These are phyloP conservation scores for Trichocladium uniseriatum DNA, from an alignment of 495 filamentous ascomycete species.

Conservation along the genomic window DNA sequence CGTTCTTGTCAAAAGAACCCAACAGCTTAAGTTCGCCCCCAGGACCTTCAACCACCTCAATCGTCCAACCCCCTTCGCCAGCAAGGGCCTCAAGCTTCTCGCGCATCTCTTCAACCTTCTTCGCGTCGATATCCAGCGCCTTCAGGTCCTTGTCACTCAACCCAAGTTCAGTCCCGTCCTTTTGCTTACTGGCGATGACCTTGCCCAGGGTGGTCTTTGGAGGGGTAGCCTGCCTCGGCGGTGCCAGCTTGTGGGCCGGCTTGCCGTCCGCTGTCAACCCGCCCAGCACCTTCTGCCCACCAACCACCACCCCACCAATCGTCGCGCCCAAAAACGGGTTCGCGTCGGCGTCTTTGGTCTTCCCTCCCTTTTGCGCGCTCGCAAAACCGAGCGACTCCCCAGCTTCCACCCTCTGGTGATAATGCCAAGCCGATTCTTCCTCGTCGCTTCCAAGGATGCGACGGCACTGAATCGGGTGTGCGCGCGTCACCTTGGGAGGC, in stretches of 20 bases:
- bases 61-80: conserved; percentile 47
- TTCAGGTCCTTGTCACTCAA: conserved; percentile 54
- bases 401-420: conserved; percentile 44
- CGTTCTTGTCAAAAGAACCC: conserved; percentile 37
- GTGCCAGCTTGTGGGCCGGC: conserved; percentile 23
- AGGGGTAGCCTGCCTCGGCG: conserved; percentile 27
- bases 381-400: conserved; percentile 38
- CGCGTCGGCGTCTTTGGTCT: conserved; percentile 9
- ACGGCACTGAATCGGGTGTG: conserved; percentile 69
- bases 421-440: conserved; percentile 48
- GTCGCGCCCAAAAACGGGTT: conserved; percentile 27
- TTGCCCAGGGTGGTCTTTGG: conserved; percentile 17
- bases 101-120: conserved; percentile 55
- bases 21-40: conserved; percentile 33
- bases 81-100: conserved; percentile 46
- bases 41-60: conserved; percentile 40
- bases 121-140: conserved; percentile 58
- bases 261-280: conserved; percentile 28
- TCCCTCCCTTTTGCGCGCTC: conserved; percentile 3
- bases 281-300: conserved; percentile 43
- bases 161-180: conserved; percentile 22
- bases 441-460: conserved; percentile 52
- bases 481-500: conserved; percentile 70
- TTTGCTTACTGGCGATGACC: conserved; percentile 19
- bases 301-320: conserved; percentile 45